These are phyloP conservation scores for Acer yangbiense DNA, from an alignment of 345 rosid genomes.

Conservation along the genomic window DNA sequence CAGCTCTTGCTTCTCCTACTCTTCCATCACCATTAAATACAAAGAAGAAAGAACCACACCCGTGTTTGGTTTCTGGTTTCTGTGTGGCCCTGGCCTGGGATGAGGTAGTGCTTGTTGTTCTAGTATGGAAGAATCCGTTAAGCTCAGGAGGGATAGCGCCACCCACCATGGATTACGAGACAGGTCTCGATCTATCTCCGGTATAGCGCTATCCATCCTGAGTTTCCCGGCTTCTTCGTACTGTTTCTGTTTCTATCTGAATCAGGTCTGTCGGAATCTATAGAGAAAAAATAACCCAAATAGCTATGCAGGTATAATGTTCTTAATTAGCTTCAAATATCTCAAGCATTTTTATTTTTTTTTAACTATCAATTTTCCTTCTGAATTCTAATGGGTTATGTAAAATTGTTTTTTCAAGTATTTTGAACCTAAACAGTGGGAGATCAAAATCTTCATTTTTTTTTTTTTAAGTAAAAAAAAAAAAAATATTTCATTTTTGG, in stretches of 20 bases:
- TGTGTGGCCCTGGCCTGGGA: background rate
- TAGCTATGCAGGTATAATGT: background rate
- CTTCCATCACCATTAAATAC: slow-evolving; percentile 10
- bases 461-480: background rate
- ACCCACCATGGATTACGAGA: background rate
- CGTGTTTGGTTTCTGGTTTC: background rate
- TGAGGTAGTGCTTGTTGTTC: background rate
- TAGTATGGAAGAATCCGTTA: slow-evolving; percentile 61
- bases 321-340: background rate
- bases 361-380: background rate
- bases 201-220: slow-evolving; percentile 79
- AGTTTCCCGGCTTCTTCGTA: slow-evolving; percentile 66
- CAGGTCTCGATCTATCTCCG: slow-evolving; percentile 6
- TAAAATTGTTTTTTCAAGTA: too few species aligned
- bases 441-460: background rate
- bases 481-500: background rate
- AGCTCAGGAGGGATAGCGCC: slow-evolving; percentile 97
- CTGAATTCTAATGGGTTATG: too few species aligned
- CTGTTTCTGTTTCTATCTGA: slow-evolving; percentile 19
- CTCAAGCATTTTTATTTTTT: background rate
- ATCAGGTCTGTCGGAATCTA: background rate
- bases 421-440: too few species aligned
- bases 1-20: background rate
- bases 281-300: background rate
- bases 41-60: background rate